Base-by-base conservation (phyloP, 495 filamentous ascomycete genomes). In the Aspergillus panamensis region DNA sequence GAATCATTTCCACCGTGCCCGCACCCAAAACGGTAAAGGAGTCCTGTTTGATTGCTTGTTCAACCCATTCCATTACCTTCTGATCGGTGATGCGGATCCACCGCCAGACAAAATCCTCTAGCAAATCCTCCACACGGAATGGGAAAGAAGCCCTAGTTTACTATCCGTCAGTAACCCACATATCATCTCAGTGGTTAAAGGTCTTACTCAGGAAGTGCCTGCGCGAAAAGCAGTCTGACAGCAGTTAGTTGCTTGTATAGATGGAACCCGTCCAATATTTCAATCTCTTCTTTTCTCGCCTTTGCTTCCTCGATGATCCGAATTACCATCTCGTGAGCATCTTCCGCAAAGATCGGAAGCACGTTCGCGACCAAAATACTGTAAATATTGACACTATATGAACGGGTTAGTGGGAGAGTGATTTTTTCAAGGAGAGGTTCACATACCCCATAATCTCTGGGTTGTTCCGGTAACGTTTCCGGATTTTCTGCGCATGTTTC, bases 81-180 rank as follows among this genome's bases (percentile, higher is more conserved):
- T 76, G 73, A 53, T 96, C 91, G 20, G 89, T 90, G 60, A 84
- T 82, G 50, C 80, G 81, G 58, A 99, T 89, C 92, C 92, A 99
- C 29, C 89, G 84, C 92, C 92, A 96, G 25, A 96, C 93, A 69
- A 97, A 99, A 25, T 88, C 87, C 55, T 88, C 89, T 8, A 99
- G 78, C 14, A 94, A 73, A 42, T 82, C 83, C 72, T 99, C 95
- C 43, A 99, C 83, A 59, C 89, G 80, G 68, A 96, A 95, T 10
- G 84, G 86, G 69, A 97, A 99, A 6, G 72, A 71, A 25, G 73
- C 68, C 13, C 81, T 79, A 51, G 72, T 17, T 68, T 0, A 14
- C 8, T 31, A n/a, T 35, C 7, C 39, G 51, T 65, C n/a, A 67
- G 33, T 8, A 35, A 4, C 20, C 2, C 51, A 20, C 14, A 35